These are phyloP conservation scores for Dunaliella sp. DNA, from an alignment of 139 green algal species.

Conservation along the genomic window DNA sequence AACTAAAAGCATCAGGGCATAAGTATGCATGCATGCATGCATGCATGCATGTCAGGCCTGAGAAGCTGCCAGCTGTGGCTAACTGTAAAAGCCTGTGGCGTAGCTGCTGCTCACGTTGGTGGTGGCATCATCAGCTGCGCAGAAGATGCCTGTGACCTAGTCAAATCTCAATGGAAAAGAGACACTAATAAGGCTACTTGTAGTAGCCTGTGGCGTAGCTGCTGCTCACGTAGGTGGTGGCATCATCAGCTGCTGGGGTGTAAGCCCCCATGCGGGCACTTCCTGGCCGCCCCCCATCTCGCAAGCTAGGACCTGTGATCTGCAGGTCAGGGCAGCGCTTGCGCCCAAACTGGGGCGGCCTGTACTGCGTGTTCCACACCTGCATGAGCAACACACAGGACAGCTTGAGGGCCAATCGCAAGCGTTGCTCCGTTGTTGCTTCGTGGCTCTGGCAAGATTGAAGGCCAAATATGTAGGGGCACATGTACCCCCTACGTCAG, in stretches of 20 bases:
- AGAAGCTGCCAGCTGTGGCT: too few relatives aligned
- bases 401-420: too few relatives aligned
- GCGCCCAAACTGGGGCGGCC: slow-evolving; percentile 38
- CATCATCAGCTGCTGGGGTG: slow-evolving; percentile 30
- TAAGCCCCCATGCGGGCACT: slow-evolving; percentile 15
- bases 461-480: neutral
- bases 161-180: too few relatives aligned
- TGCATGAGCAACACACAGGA: too few relatives aligned
- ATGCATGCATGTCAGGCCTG: too few relatives aligned
- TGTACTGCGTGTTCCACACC: slow-evolving; percentile 34
- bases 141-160: too few relatives aligned
- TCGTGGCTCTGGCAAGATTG: too few relatives aligned
- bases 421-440: too few relatives aligned
- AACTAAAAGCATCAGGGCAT: too few relatives aligned
- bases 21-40: too few relatives aligned
- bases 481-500: neutral
- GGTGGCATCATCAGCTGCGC: slow-evolving; percentile 40
- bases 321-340: slow-evolving; percentile 31
- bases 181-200: neutral
- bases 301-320: slow-evolving; percentile 37
- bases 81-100: neutral
- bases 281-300: slow-evolving; percentile 2
- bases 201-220: slow-evolving; percentile 15
- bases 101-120: slow-evolving; percentile 35
- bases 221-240: slow-evolving; percentile 39